Evolutionary conservation across 139 green algal species (phyloP).

Genomic region (Microglena sp.): DNA sequence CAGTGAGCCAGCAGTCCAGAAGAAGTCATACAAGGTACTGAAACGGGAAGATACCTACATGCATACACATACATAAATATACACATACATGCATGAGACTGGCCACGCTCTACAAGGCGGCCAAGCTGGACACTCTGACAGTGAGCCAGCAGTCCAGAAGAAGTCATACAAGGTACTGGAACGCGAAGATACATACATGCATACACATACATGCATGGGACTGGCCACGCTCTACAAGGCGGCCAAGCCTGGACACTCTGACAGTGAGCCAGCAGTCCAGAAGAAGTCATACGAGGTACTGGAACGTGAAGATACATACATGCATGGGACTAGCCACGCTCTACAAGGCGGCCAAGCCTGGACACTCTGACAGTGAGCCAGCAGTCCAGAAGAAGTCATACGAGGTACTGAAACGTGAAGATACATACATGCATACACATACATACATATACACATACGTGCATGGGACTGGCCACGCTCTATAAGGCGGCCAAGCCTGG

Average conservation of each 20-base stretch:
- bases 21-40: conserved; percentile 86
- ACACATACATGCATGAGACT: too few relatives aligned
- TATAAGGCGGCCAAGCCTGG: conserved; percentile 35
- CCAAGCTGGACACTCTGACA: conserved; percentile 44
- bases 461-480: too few relatives aligned
- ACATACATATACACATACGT: too few relatives aligned
- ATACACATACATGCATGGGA: too few relatives aligned
- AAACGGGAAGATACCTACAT: too few relatives aligned
- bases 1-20: conserved; percentile 72
- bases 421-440: too few relatives aligned
- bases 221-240: too few relatives aligned
- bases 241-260: conserved; percentile 39
- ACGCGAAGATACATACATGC: too few relatives aligned
- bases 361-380: conserved; percentile 54
- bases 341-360: conserved; percentile 34
- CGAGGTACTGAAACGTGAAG: conserved; percentile 70
- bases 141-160: conserved; percentile 78
- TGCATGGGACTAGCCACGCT: too few relatives aligned
- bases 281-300: conserved; percentile 90
- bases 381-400: conserved; percentile 90
- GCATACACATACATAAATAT: too few relatives aligned
- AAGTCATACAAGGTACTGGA: conserved; percentile 84
- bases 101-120: too few relatives aligned
- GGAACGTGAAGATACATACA: too few relatives aligned
- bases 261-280: conserved; percentile 68